Percentiles rank a stretch among this genome's conserved stretches.
These are phyloP conservation scores for Tremellales sp. DNA, from an alignment of 1,284 basidiomycete species.

Conservation along the genomic window DNA sequence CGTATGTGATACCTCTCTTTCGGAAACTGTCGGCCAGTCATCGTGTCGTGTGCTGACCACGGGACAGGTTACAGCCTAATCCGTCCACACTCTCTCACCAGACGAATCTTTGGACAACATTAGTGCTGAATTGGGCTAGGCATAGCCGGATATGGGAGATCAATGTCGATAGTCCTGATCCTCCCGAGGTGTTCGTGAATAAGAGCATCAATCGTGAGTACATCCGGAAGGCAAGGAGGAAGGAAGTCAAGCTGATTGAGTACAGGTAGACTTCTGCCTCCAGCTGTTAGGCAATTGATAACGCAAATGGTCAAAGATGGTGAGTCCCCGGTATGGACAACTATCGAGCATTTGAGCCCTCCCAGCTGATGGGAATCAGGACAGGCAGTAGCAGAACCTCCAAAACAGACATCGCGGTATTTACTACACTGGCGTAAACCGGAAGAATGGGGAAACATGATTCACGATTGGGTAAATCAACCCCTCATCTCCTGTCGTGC, in stretches of 20 bases:
- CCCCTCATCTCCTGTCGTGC: neutral
- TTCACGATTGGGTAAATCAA: constrained; percentile 53
- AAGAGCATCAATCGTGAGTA: constrained; percentile 41
- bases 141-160: constrained; percentile 48
- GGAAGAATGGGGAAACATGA: constrained; percentile 53
- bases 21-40: too few species aligned
- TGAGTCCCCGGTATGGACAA: constrained; percentile 10
- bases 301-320: constrained; percentile 41
- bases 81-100: constrained; percentile 51
- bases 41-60: too few species aligned
- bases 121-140: constrained; percentile 49
- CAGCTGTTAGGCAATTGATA: constrained; percentile 29
- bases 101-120: constrained; percentile 49
- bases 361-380: constrained; percentile 20
- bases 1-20: too few species aligned
- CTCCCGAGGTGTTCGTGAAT: constrained; percentile 43
- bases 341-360: neutral
- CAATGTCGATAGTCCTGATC: constrained; percentile 37
- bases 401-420: constrained; percentile 41
- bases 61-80: constrained; percentile 52
- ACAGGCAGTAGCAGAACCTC: constrained; percentile 41
- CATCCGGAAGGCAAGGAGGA: neutral
- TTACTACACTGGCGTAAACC: constrained; percentile 54
- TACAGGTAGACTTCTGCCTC: constrained; percentile 33
- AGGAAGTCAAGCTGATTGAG: neutral